phyloP scores from a whole-genome alignment of 2,329 filamentous ascomycete genomes.

The Colletotrichum endophyticum region DNA sequence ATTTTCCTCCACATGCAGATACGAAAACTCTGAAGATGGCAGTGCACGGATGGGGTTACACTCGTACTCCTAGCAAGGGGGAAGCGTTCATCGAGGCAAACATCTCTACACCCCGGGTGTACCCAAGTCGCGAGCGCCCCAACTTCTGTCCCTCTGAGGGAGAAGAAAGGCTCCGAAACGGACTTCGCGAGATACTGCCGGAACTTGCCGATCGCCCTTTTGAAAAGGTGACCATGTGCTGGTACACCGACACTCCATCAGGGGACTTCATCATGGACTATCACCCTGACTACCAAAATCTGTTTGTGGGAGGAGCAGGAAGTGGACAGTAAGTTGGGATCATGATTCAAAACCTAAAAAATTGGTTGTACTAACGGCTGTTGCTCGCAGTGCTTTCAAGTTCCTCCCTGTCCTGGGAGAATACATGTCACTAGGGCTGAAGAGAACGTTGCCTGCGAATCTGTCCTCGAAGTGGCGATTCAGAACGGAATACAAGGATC shows the following conservation, averaged over 20 bases:
- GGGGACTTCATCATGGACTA: slow-evolving; percentile 66
- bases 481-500: background rate
- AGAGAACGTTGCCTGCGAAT: slow-evolving; percentile 24
- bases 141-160: slow-evolving; percentile 55
- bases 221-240: slow-evolving; percentile 58
- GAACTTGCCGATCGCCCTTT: slow-evolving; percentile 57
- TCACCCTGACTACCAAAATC: slow-evolving; percentile 51
- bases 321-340: slow-evolving; percentile 39
- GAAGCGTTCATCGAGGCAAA: background rate
- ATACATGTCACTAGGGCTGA: slow-evolving; percentile 32
- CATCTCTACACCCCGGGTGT: background rate
- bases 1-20: slow-evolving; percentile 52
- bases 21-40: slow-evolving; percentile 63
- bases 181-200: slow-evolving; percentile 59
- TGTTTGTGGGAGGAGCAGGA: slow-evolving; percentile 53
- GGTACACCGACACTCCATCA: slow-evolving; percentile 68
- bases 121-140: slow-evolving; percentile 27
- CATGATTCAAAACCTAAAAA: background rate
- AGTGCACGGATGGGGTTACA: slow-evolving; percentile 64
- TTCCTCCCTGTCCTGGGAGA: slow-evolving; percentile 28
- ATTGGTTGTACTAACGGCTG: background rate
- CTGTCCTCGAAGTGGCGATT: slow-evolving; percentile 34
- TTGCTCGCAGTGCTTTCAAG: slow-evolving; percentile 26
- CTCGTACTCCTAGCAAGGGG: slow-evolving; percentile 24
- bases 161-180: slow-evolving; percentile 53